These are phyloP conservation scores for Lachancea fermentati DNA, from an alignment of 805 yeast genomes.

Conservation along the genomic window DNA sequence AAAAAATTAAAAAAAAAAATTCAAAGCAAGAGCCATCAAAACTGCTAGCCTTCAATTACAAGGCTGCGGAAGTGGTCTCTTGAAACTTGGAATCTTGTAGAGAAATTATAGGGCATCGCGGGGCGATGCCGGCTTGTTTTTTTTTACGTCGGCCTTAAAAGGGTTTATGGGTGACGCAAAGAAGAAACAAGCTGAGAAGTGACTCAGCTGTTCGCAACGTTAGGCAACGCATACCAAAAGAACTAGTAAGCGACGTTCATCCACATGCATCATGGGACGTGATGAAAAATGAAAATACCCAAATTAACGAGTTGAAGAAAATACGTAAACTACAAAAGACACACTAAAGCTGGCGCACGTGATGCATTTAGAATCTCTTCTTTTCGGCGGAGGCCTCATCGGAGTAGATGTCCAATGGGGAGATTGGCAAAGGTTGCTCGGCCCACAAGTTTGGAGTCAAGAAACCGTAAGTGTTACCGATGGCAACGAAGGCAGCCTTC, in stretches of 20 bases:
- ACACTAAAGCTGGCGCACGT: slow-evolving; percentile 3
- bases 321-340: not conserved
- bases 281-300: no score
- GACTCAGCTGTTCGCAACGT: not conserved
- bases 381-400: slow-evolving; percentile 72
- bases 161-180: not conserved
- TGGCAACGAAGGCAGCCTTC: slow-evolving; percentile 98
- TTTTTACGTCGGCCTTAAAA: not conserved
- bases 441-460: slow-evolving; percentile 99
- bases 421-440: slow-evolving; percentile 73
- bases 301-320: not conserved
- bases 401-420: slow-evolving; percentile 94
- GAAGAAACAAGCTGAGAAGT: not conserved
- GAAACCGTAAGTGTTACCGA: slow-evolving; percentile 99
- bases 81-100: no score
- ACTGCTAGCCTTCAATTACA: not conserved
- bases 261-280: no score
- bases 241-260: no score
- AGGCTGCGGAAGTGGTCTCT: no score
- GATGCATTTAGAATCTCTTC: slow-evolving; percentile 61
- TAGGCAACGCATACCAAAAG: no score
- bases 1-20: slow-evolving; percentile 15
- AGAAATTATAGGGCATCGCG: no score
- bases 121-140: no score
- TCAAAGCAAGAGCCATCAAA: slow-evolving; percentile 10